A percentile compares a stretch with the other conserved stretches of the same genome.
These are phyloP conservation scores for Hypomontagnella submonticulosa DNA, from an alignment of 495 filamentous ascomycete species.

Conservation along the genomic window DNA sequence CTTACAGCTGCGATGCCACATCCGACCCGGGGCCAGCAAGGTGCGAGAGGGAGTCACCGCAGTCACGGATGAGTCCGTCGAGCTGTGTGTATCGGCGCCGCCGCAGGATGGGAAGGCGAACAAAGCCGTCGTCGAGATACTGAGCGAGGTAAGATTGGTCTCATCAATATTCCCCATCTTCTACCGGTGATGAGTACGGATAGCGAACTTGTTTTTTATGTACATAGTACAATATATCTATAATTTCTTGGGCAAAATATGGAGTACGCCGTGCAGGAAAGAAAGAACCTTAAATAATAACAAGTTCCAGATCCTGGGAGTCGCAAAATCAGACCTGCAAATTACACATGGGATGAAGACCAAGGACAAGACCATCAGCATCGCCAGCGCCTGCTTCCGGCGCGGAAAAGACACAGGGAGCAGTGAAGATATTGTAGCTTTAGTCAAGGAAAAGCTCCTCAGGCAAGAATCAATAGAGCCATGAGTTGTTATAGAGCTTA, in stretches of 20 bases:
- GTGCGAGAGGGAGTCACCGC: conserved; percentile 66
- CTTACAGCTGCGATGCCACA: conserved; percentile 65
- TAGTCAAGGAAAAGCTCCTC: conserved; percentile 42
- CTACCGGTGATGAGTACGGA: too few relatives aligned
- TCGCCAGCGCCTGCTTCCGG: conserved; percentile 45
- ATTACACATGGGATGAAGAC: conserved; percentile 72
- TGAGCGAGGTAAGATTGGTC: conserved; percentile 65
- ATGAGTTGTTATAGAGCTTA: not conserved
- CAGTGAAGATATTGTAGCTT: conserved; percentile 35
- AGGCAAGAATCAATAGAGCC: conserved; percentile 9
- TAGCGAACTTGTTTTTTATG: too few relatives aligned
- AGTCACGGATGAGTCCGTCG: conserved; percentile 64
- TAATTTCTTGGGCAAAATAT: too few relatives aligned
- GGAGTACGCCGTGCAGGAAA: too few relatives aligned
- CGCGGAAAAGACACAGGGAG: conserved; percentile 18
- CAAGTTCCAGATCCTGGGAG: conserved; percentile 51
- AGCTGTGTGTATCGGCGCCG: conserved; percentile 70
- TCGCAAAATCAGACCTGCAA: conserved; percentile 71
- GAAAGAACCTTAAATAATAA: conserved; percentile 3
- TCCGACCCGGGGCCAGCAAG: conserved; percentile 73
- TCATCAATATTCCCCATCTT: not conserved
- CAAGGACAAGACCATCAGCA: conserved; percentile 67
- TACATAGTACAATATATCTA: too few relatives aligned
- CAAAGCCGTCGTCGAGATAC: conserved; percentile 68
- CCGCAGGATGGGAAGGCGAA: conserved; percentile 75